Evolutionary conservation across 352 stramenopile genomes (phyloP).

Genomic region (Halophytophthora polymorphica): DNA sequence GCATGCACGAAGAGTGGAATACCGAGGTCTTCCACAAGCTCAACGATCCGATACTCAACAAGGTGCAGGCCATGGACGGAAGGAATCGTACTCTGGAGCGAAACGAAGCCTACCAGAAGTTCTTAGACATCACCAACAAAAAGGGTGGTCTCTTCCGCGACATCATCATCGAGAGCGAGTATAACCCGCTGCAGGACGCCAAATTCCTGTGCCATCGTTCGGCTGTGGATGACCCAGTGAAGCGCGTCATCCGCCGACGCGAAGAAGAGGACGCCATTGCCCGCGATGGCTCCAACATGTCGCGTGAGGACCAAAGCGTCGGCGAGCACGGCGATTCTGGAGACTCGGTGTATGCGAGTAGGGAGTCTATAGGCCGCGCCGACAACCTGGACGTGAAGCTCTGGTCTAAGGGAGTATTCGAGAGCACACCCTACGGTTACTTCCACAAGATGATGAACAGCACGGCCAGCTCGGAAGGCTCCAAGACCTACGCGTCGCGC

Average conservation of each 20-base stretch:
- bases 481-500: constrained; percentile 56
- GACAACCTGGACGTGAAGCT: constrained; percentile 79
- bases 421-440: constrained; percentile 81
- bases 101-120: constrained; percentile 64
- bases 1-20: constrained; percentile 77
- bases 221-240: constrained; percentile 60
- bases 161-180: constrained; percentile 85
- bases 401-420: constrained; percentile 67
- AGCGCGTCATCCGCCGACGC: constrained; percentile 54
- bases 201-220: constrained; percentile 50
- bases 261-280: constrained; percentile 72
- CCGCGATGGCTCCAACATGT: constrained; percentile 35
- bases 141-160: constrained; percentile 77
- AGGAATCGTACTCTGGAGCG: constrained; percentile 38
- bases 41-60: constrained; percentile 57
- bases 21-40: constrained; percentile 64
- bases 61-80: constrained; percentile 51
- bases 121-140: constrained; percentile 81
- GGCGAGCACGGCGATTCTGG: too few relatives aligned
- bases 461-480: constrained; percentile 35
- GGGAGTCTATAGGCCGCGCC: constrained; percentile 24
- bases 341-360: neutral
- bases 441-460: constrained; percentile 84
- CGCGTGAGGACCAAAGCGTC: constrained; percentile 12
- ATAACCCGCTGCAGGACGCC: constrained; percentile 69